phyloP scores from a whole-genome alignment of 768 basidiomycete genomes.

The Thelephora ganbajun region DNA sequence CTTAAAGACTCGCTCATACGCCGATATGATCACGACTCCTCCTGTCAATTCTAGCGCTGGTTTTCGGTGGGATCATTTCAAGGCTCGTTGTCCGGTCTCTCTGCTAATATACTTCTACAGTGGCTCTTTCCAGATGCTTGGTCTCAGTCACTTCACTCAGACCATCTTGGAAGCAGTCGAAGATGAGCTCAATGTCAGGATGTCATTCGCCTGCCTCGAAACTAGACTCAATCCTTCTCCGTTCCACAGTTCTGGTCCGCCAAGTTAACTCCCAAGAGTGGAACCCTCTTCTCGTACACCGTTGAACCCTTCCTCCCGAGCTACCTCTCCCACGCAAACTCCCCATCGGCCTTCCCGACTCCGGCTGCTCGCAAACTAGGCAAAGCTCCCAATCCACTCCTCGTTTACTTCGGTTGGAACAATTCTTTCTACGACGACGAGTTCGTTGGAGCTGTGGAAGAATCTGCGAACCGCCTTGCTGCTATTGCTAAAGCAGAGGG shows the following conservation, averaged over 20 bases:
- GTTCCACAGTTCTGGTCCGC: constrained; percentile 27
- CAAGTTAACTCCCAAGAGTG: too few relatives aligned
- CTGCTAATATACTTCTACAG: too few relatives aligned
- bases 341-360: constrained; percentile 33
- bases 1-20: constrained; percentile 22
- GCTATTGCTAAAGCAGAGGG: constrained; percentile 23
- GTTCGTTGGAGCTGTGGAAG: constrained; percentile 25
- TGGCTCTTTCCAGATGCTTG: too few relatives aligned
- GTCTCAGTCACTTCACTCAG: constrained; percentile 22
- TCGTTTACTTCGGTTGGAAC: constrained; percentile 31
- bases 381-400: constrained; percentile 31
- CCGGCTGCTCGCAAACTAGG: constrained; percentile 19
- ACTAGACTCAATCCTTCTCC: too few relatives aligned
- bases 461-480: constrained; percentile 25
- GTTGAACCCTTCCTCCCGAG: constrained; percentile 36
- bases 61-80: constrained; percentile 5
- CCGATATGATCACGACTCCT: too few relatives aligned
- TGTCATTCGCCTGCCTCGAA: too few relatives aligned
- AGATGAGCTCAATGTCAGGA: constrained; percentile 28
- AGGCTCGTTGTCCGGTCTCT: background rate
- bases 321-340: constrained; percentile 22
- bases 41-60: constrained; percentile 18
- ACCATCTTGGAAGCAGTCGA: constrained; percentile 25
- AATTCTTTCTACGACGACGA: constrained; percentile 22
- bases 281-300: constrained; percentile 27